Conservation (phyloP, 805 yeast species). For the Starmerella bombi region DNA sequence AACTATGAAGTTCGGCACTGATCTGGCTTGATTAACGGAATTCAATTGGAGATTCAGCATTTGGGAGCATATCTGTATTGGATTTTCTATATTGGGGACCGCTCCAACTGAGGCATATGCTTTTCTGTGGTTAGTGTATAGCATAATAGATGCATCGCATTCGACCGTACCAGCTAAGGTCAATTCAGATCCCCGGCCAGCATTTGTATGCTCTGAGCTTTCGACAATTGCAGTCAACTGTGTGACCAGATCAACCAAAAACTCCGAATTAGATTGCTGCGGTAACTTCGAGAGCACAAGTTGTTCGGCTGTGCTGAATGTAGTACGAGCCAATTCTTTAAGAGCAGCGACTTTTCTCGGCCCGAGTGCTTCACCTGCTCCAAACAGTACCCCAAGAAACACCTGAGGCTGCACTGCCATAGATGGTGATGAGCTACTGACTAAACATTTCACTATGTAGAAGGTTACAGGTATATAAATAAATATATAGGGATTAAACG, state of each 20-base stretch:
- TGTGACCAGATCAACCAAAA: constrained; percentile 2
- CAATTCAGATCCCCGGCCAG: constrained; percentile 32
- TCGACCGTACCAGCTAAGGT: constrained; percentile 27
- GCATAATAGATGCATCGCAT: constrained; percentile 32
- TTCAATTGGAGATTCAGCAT: constrained; percentile 3
- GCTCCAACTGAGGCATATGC: constrained; percentile 27
- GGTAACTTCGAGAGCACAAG: too few species aligned
- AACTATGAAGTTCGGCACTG: constrained; percentile 24
- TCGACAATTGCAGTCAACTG: constrained; percentile 24
- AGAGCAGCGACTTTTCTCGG: background rate
- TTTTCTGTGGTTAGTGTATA: constrained; percentile 1
- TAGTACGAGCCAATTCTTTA: too few species aligned
- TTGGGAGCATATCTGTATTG: constrained; percentile 21
- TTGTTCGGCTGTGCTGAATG: too few species aligned
- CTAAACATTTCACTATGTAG: too few species aligned
- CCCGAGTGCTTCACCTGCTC: constrained; percentile 9
- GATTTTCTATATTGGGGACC: constrained; percentile 23
- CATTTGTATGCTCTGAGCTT: constrained; percentile 28
- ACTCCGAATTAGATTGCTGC: too few species aligned
- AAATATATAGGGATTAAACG: background rate
- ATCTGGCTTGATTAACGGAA: background rate
- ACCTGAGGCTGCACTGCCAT: too few species aligned
- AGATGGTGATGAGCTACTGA: background rate
- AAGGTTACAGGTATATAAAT: too few species aligned
- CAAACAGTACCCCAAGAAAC: constrained; percentile 9